These are phyloP conservation scores for Tranzscheliella williamsii DNA, from an alignment of 1,284 basidiomycete species.

Conservation along the genomic window DNA sequence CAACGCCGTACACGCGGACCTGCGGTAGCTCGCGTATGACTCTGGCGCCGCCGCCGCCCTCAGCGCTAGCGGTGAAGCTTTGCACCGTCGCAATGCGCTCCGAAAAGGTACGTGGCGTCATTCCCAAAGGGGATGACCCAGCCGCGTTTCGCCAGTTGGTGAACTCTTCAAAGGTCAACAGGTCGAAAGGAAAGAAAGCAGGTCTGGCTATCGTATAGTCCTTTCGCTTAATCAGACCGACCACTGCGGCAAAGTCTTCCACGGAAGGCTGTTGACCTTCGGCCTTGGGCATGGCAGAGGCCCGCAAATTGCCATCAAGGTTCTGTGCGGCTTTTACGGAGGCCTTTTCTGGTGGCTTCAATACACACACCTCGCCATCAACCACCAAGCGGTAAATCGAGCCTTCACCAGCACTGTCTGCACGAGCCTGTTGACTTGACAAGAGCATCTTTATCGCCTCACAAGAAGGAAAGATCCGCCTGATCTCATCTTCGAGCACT, in stretches of 20 bases:
- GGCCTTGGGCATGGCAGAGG: background rate
- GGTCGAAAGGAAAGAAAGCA: slow-evolving; percentile 43
- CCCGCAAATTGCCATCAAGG: slow-evolving; percentile 2
- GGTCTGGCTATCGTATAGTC: slow-evolving; percentile 19
- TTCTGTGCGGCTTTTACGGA: slow-evolving; percentile 13
- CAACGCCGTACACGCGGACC: slow-evolving; percentile 2
- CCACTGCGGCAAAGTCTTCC: slow-evolving; percentile 41
- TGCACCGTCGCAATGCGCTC: slow-evolving; percentile 17
- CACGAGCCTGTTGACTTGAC: background rate
- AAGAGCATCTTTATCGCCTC: slow-evolving; percentile 10
- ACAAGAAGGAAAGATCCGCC: slow-evolving; percentile 6
- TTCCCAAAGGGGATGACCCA: too few relatives aligned
- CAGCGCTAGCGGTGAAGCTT: slow-evolving; percentile 2
- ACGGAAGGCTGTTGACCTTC: slow-evolving; percentile 14
- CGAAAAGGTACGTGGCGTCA: slow-evolving; percentile 20
- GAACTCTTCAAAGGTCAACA: slow-evolving; percentile 42
- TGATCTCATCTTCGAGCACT: slow-evolving; percentile 24
- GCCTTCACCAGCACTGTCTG: background rate
- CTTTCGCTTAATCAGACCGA: slow-evolving; percentile 28
- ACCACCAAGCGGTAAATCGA: slow-evolving; percentile 20
- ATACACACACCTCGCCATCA: slow-evolving; percentile 47
- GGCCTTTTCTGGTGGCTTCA: slow-evolving; percentile 20
- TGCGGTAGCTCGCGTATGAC: slow-evolving; percentile 33
- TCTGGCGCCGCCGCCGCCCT: background rate
- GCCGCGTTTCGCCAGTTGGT: slow-evolving; percentile 15